phyloP scores from a whole-genome alignment of 345 rosid species.

The Camelina sativa region DNA sequence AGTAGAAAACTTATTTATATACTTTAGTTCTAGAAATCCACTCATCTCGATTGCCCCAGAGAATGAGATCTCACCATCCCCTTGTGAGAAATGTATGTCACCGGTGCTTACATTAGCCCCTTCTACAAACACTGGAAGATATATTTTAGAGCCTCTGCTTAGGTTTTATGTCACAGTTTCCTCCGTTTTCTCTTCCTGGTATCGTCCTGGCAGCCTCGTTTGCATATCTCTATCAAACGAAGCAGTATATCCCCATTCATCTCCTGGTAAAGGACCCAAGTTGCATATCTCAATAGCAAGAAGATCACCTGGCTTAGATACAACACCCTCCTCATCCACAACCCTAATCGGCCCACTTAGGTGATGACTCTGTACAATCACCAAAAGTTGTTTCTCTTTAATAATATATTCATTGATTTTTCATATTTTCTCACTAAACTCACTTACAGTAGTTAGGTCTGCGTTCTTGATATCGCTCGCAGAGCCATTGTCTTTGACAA shows the following conservation, averaged over 20 bases:
- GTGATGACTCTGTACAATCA: constrained; percentile 62
- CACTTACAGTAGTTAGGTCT: constrained; percentile 63
- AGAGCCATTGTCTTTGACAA: constrained; percentile 65
- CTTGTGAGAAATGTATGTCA: constrained; percentile 97
- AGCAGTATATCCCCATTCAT: constrained; percentile 92
- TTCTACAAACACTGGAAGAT: constrained; percentile 85
- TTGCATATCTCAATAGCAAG: constrained; percentile 84
- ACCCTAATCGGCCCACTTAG: constrained; percentile 80
- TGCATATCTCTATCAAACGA: constrained; percentile 76
- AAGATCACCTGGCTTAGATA: constrained; percentile 81
- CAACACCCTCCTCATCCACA: constrained; percentile 63
- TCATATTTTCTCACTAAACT: not conserved
- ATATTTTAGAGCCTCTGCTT: constrained; percentile 83
- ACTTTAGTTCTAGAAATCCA: constrained; percentile 93
- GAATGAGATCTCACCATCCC: constrained; percentile 92
- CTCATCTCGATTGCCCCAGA: constrained; percentile 98
- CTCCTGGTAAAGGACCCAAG: constrained; percentile 84
- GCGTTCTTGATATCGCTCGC: constrained; percentile 57
- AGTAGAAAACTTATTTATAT: constrained; percentile 5
- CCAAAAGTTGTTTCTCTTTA: not conserved
- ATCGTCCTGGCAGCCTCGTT: constrained; percentile 83
- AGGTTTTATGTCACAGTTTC: constrained; percentile 95
- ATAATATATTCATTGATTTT: not conserved
- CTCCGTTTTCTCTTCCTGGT: constrained; percentile 96
- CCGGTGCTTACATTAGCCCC: constrained; percentile 91